These are phyloP conservation scores for Clonostachys rhizophaga DNA, from an alignment of 2,329 filamentous ascomycete species.

Conservation along the genomic window DNA sequence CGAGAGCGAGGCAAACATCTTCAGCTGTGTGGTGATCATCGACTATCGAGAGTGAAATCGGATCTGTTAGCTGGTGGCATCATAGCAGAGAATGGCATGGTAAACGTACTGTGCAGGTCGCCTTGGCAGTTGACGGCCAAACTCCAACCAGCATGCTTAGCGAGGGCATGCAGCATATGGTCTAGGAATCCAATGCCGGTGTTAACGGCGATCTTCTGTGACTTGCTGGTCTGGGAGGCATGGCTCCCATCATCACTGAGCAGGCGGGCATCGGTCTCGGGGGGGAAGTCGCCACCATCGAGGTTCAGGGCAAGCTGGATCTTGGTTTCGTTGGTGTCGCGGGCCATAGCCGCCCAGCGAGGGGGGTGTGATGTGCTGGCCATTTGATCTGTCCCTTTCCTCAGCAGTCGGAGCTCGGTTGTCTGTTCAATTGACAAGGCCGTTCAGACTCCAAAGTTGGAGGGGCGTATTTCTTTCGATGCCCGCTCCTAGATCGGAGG, in stretches of 20 bases:
- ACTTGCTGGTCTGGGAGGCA: constrained; percentile 77
- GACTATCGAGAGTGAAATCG: constrained; percentile 44
- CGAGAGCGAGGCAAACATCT: constrained; percentile 89
- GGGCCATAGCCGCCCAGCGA: constrained; percentile 74
- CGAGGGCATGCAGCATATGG: constrained; percentile 96
- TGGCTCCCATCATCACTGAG: constrained; percentile 58
- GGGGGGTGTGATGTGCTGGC: constrained; percentile 11
- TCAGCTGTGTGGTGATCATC: constrained; percentile 99
- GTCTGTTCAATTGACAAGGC: too few relatives aligned
- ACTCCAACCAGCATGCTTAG: constrained; percentile 95
- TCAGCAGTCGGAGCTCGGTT: too few relatives aligned
- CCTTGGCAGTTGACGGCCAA: constrained; percentile 77
- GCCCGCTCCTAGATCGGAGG: too few relatives aligned
- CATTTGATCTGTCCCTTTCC: too few relatives aligned
- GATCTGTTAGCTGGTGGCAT: not conserved
- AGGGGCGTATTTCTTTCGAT: too few relatives aligned
- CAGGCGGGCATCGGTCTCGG: constrained; percentile 54
- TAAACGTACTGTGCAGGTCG: constrained; percentile 76
- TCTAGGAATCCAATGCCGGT: constrained; percentile 97
- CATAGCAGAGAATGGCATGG: not conserved
- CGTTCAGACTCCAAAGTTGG: too few relatives aligned
- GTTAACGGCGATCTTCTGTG: constrained; percentile 81
- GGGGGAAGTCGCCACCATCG: constrained; percentile 77
- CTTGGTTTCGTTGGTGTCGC: constrained; percentile 97
- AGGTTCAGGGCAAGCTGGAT: constrained; percentile 90